Conservation (phyloP, 257 asterid genomes). For the Lavandula angustifolia region DNA sequence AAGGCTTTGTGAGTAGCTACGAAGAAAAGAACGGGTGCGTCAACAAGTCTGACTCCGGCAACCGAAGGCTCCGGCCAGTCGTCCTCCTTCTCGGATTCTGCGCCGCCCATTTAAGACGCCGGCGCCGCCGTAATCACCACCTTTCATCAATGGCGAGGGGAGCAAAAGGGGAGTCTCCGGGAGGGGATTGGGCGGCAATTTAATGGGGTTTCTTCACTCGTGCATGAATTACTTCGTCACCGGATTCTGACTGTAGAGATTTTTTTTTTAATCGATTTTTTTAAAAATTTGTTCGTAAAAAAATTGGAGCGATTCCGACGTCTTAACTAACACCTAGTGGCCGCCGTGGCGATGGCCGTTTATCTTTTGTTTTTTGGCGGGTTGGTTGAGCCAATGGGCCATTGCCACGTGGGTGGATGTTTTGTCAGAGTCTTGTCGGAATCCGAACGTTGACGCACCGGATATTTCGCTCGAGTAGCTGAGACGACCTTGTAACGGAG, state of each 20-base stretch:
- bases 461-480: conserved; percentile 20
- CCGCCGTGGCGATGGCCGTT: conserved; percentile 39
- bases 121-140: conserved; percentile 41
- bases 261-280: conserved; percentile 22
- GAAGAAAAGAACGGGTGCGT: conserved; percentile 72
- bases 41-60: conserved; percentile 56
- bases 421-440: background rate
- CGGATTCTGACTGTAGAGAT: conserved; percentile 38
- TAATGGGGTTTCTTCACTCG: conserved; percentile 33
- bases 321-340: conserved; percentile 41
- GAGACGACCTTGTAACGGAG: background rate
- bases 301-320: conserved; percentile 45
- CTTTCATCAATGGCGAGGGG: conserved; percentile 47
- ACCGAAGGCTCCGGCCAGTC: conserved; percentile 44
- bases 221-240: conserved; percentile 33
- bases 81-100: conserved; percentile 64
- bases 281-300: background rate
- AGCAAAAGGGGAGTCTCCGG: conserved; percentile 57
- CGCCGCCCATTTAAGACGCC: conserved; percentile 52
- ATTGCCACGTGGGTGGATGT: conserved; percentile 27
- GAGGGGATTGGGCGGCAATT: conserved; percentile 42
- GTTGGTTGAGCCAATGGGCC: conserved; percentile 19
- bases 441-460: conserved; percentile 17
- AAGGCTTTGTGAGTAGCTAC: conserved; percentile 81
- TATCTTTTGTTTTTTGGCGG: conserved; percentile 26